These are phyloP conservation scores for Umbilicaria muhlenbergii DNA, from an alignment of 495 filamentous ascomycete species.

Conservation along the genomic window DNA sequence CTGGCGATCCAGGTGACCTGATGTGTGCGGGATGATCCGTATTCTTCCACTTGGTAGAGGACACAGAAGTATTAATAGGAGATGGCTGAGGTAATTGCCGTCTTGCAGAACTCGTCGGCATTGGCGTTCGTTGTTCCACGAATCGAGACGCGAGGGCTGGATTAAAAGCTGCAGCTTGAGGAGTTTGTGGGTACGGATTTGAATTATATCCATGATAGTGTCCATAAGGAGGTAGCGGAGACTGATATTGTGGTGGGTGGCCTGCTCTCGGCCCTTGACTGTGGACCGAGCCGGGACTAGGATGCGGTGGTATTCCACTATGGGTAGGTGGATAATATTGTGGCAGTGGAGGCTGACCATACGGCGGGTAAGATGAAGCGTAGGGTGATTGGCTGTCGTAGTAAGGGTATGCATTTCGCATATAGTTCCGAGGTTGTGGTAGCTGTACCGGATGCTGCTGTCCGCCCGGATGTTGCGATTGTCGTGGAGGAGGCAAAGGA, in stretches of 20 bases:
- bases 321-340: constrained; percentile 4
- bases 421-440: background rate
- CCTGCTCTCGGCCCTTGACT: constrained; percentile 1
- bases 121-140: constrained; percentile 7
- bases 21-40: constrained; percentile 19
- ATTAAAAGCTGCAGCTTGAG: constrained; percentile 11
- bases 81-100: constrained; percentile 22
- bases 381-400: constrained; percentile 4
- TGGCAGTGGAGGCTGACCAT: constrained; percentile 5
- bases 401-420: background rate
- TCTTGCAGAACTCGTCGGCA: constrained; percentile 12
- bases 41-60: constrained; percentile 35
- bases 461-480: constrained; percentile 5
- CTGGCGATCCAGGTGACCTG: constrained; percentile 25
- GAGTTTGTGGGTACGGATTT: constrained; percentile 8
- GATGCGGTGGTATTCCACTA: constrained; percentile 4
- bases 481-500: constrained; percentile 9
- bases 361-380: constrained; percentile 6
- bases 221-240: constrained; percentile 5
- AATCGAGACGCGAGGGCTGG: constrained; percentile 4
- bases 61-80: constrained; percentile 27
- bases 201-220: constrained; percentile 6
- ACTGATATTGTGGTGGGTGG: constrained; percentile 4
- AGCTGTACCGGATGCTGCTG: constrained; percentile 3
- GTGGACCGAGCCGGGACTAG: constrained; percentile 1